phyloP scores from a whole-genome alignment of 2,329 filamentous ascomycete genomes.

The Tolypocladium ophioglossoides region DNA sequence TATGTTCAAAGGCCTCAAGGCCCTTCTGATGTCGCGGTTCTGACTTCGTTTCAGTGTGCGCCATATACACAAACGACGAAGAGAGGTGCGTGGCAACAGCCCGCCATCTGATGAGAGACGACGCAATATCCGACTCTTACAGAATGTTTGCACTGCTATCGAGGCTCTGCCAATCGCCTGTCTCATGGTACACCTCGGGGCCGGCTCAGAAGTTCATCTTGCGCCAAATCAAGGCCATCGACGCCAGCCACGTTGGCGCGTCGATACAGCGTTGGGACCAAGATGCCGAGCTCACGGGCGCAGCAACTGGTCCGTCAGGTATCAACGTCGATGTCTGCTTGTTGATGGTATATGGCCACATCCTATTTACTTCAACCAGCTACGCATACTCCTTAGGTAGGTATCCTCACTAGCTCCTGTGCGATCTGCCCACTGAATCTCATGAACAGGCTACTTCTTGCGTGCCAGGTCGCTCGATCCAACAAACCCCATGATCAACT shows the following conservation, averaged over 20 bases:
- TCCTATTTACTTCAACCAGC: slow-evolving; percentile 72
- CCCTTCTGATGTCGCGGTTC: background rate
- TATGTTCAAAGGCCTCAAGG: slow-evolving; percentile 26
- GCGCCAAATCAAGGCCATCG: slow-evolving; percentile 83
- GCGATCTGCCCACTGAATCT: background rate
- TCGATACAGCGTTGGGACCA: slow-evolving; percentile 16
- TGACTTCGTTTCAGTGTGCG: slow-evolving; percentile 51
- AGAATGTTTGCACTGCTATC: slow-evolving; percentile 74
- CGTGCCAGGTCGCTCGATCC: slow-evolving; percentile 66
- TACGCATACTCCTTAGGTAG: slow-evolving; percentile 72
- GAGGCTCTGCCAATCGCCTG: slow-evolving; percentile 61
- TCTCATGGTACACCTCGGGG: slow-evolving; percentile 67
- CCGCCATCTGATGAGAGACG: slow-evolving; percentile 76
- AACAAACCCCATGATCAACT: slow-evolving; percentile 64
- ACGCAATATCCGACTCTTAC: slow-evolving; percentile 73
- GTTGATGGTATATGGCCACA: slow-evolving; percentile 82
- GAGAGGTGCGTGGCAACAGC: slow-evolving; percentile 62
- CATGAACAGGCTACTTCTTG: slow-evolving; percentile 62
- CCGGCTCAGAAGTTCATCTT: slow-evolving; percentile 85
- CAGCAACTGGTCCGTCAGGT: background rate
- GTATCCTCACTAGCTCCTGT: slow-evolving; percentile 2
- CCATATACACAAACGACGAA: slow-evolving; percentile 69
- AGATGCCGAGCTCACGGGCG: slow-evolving; percentile 1
- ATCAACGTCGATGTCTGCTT: slow-evolving; percentile 62
- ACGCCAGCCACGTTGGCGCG: slow-evolving; percentile 44